These are phyloP conservation scores for Acer negundo DNA, from an alignment of 345 rosid species.

Conservation along the genomic window DNA sequence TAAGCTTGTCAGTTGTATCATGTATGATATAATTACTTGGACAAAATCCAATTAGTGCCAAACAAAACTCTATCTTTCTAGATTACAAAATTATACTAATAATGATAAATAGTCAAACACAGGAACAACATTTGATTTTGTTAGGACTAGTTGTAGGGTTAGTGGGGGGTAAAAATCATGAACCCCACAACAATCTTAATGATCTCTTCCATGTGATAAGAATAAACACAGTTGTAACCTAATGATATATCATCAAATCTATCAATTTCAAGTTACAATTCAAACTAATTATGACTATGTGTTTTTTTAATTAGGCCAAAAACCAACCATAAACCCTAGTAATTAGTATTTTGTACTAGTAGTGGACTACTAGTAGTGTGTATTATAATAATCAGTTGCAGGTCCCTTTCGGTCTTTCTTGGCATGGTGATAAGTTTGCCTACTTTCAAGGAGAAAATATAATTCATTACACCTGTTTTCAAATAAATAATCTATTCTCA, in stretches of 20 bases:
- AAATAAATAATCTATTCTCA: too few relatives aligned
- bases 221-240: neutral
- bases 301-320: neutral
- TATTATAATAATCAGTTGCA: neutral
- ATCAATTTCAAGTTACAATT: neutral
- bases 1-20: too few relatives aligned
- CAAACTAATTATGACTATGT: neutral
- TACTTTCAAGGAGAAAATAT: neutral
- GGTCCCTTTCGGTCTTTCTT: neutral
- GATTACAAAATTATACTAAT: neutral
- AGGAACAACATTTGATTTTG: neutral
- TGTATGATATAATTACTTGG: too few relatives aligned
- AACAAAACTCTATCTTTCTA: too few relatives aligned
- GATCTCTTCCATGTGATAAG: neutral
- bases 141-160: neutral
- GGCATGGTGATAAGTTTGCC: neutral
- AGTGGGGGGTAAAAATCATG: conserved; percentile 6
- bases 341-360: neutral
- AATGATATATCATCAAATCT: neutral
- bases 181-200: neutral
- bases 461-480: neutral
- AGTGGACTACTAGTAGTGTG: neutral
- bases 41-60: too few relatives aligned
- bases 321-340: too few relatives aligned
- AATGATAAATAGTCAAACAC: neutral